Conservation (phyloP, 768 basidiomycete species). For the Boletus edulis region DNA sequence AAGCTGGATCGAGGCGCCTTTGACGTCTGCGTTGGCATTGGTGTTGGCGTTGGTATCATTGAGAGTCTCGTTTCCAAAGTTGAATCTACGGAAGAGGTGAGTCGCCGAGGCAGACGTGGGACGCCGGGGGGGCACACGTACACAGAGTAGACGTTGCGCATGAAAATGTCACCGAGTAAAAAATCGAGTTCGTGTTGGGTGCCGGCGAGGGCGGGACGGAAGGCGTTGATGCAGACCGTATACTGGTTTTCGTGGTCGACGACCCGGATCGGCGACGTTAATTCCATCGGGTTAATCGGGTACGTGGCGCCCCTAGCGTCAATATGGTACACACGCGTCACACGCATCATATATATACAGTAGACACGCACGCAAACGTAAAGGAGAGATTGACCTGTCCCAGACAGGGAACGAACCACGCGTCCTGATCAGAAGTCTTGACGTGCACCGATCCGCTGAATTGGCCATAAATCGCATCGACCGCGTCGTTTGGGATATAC, state of each 20-base stretch:
- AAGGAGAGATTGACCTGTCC: slow-evolving; percentile 30
- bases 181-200: slow-evolving; percentile 33
- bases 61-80: slow-evolving; percentile 37
- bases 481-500: slow-evolving; percentile 32
- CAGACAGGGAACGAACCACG: slow-evolving; percentile 39
- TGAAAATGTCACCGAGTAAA: slow-evolving; percentile 43
- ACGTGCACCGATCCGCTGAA: slow-evolving; percentile 36
- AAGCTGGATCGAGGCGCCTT: slow-evolving; percentile 39
- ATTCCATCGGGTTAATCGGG: slow-evolving; percentile 45
- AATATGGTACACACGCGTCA: no score
- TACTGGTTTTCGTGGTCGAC: slow-evolving; percentile 29
- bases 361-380: slow-evolving; percentile 10
- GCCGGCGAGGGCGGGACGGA: slow-evolving; percentile 29
- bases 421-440: slow-evolving; percentile 24
- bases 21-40: slow-evolving; percentile 8
- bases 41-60: background rate
- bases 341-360: background rate
- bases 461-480: slow-evolving; percentile 39
- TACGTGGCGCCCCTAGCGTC: slow-evolving; percentile 28
- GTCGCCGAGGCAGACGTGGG: no score
- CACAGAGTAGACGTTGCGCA: slow-evolving; percentile 47
- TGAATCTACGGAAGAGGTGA: slow-evolving; percentile 28
- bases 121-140: slow-evolving; percentile 21
- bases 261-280: slow-evolving; percentile 32
- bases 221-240: slow-evolving; percentile 38